phyloP scores from a whole-genome alignment of 305 asterid species.

The Plantago coronopus region DNA sequence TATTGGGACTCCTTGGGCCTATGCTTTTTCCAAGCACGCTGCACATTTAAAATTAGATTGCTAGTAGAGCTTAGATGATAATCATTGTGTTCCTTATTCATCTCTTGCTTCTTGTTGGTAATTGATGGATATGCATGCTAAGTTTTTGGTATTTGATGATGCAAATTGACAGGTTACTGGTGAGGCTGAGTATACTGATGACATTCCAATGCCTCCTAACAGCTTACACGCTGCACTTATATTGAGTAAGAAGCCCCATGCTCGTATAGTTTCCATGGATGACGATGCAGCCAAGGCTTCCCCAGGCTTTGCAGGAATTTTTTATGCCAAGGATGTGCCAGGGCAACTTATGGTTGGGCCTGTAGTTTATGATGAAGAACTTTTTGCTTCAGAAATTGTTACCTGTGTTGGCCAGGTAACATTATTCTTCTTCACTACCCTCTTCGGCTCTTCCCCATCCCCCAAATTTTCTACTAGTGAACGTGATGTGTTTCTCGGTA shows the following conservation, averaged over 20 bases:
- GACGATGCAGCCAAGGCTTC: conserved; percentile 67
- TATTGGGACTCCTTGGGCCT: too few species aligned
- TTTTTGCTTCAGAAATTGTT: conserved; percentile 70
- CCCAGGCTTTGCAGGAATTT: conserved; percentile 77
- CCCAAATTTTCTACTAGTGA: conserved; percentile 2
- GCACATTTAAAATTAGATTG: too few species aligned
- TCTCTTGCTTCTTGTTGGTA: not conserved
- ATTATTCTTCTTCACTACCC: conserved; percentile 4
- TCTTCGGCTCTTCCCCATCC: not conserved
- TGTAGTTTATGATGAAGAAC: conserved; percentile 66
- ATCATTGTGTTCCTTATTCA: too few species aligned
- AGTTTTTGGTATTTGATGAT: conserved; percentile 13
- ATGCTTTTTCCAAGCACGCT: too few species aligned
- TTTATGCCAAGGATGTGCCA: conserved; percentile 71
- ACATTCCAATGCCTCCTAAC: conserved; percentile 80
- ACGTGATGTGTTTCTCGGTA: too few species aligned
- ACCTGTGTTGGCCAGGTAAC: conserved; percentile 95
- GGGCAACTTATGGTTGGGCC: conserved; percentile 66
- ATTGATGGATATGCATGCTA: not conserved
- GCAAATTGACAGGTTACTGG: conserved; percentile 73
- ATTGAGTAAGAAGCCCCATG: conserved; percentile 89
- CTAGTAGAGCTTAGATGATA: too few species aligned
- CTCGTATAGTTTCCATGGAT: conserved; percentile 67
- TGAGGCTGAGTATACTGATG: conserved; percentile 97
- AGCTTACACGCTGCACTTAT: conserved; percentile 72